Base-by-base conservation (phyloP, 352 stramenopile genomes). In the Phytopythium delawarense region DNA sequence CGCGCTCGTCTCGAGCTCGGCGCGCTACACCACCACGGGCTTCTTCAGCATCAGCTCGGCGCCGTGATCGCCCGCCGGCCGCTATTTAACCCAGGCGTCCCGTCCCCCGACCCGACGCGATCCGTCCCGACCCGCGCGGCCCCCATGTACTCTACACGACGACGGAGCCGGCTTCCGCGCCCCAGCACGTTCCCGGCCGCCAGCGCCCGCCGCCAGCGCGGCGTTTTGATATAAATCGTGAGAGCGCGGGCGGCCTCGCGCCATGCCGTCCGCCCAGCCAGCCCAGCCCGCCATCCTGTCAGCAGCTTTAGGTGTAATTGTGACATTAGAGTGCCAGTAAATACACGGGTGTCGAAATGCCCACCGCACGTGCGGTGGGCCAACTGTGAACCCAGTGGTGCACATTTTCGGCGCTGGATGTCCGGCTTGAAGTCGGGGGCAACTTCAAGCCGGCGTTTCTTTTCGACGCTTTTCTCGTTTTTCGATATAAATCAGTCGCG, bases 31-130 rank as follows among this genome's bases (percentile, higher is more conserved):
- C 78, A 89, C 80, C 5, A 92, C 79, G 37, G 72, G 67, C 54
- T 84, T 88, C 59, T 92, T 94, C 67, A 64, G 71, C 50, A 91
- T 92, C 64, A 85, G 79, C 49, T 84, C 85, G 32, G 75, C 78
- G 20, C 71, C 68, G 12, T 78, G 61, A 78, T 16, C 6, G 23
- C 4, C 4, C 30, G 15, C 4, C 30, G 49, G 3, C 20, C 40
- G 40, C 28, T 39, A 56, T 42, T 42, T 39, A 56, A 28, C 16
- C 34, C 34, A 28, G 25, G 25, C 25, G 25, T 12, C 32, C 32
- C 34, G 11, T 39, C 34, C 34, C 11, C 34, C 34, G 34, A 39
- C 25, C 25, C n/a, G n/a, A n/a, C n/a, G n/a, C n/a, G n/a, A n/a
- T n/a, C 25, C 25, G 25, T 3, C 25, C 2, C 25, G 37, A 16